Evolutionary conservation across 2,329 filamentous ascomycete genomes (phyloP).

Genomic region (Blastomyces parvus): DNA sequence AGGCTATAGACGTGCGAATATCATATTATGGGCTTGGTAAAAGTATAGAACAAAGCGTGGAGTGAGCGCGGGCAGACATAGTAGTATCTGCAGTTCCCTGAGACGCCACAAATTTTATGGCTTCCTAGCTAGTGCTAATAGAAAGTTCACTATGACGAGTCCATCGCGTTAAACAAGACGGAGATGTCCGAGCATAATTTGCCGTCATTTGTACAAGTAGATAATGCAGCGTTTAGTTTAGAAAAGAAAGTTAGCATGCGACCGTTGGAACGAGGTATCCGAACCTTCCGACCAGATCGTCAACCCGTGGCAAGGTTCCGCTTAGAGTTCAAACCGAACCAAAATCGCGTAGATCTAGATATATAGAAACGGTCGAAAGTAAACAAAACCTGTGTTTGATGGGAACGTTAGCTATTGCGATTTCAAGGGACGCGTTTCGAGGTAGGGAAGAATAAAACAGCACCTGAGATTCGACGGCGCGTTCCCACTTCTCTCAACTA

Average conservation of each 20-base stretch:
- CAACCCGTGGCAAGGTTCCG: not conserved
- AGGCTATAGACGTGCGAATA: not conserved
- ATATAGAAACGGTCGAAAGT: not conserved
- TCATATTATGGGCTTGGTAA: not conserved
- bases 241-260: not conserved
- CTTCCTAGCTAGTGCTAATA: not conserved
- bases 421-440: not conserved
- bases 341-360: not conserved
- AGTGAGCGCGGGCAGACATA: not conserved
- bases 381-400: not conserved
- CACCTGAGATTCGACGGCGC: not conserved
- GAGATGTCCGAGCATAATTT: not conserved
- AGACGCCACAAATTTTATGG: not conserved
- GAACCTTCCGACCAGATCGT: not conserved
- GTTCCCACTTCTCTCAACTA: not conserved
- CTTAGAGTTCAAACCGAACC: not conserved
- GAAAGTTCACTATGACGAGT: not conserved
- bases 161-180: not conserved
- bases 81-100: not conserved
- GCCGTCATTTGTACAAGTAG: not conserved
- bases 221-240: not conserved
- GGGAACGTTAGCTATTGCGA: not conserved
- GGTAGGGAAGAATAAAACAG: not conserved
- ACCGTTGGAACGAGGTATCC: not conserved
- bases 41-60: not conserved